These are phyloP conservation scores for Boeremia exigua DNA, from an alignment of 2,329 filamentous ascomycete genomes.

Conservation along the genomic window DNA sequence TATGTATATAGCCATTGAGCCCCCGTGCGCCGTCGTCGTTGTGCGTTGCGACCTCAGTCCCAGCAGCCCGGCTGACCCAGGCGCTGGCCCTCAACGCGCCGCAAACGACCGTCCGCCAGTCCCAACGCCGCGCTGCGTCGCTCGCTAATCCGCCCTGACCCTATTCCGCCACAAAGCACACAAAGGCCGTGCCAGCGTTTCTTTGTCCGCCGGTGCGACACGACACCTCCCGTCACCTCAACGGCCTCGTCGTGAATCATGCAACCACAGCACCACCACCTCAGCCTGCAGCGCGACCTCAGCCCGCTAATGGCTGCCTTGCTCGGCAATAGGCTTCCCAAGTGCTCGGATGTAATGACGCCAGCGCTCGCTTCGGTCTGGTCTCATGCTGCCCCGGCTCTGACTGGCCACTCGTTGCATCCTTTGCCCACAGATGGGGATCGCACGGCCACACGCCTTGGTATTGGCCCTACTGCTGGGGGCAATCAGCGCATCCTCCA, in stretches of 20 bases:
- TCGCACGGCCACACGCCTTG: constrained; percentile 36
- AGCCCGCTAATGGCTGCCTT: neutral
- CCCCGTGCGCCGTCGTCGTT: neutral
- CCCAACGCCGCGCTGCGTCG: constrained; percentile 15
- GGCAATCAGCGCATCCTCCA: constrained; percentile 28
- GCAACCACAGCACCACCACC: neutral
- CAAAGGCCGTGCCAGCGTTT: constrained; percentile 21
- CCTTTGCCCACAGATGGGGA: constrained; percentile 13
- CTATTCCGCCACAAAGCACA: constrained; percentile 16
- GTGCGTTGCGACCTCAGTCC: constrained; percentile 9
- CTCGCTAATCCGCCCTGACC: constrained; percentile 29
- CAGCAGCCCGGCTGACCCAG: constrained; percentile 9
- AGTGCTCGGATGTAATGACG: constrained; percentile 19
- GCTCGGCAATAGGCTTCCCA: constrained; percentile 8
- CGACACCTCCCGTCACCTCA: constrained; percentile 9
- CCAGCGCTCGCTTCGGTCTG: constrained; percentile 15
- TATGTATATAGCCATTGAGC: constrained; percentile 5
- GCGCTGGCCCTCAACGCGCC: constrained; percentile 13
- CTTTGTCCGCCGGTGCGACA: constrained; percentile 14
- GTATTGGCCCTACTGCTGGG: constrained; percentile 39
- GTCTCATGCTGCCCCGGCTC: constrained; percentile 4
- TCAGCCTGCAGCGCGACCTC: no score
- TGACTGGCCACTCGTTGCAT: constrained; percentile 23
- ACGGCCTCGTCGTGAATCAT: constrained; percentile 3
- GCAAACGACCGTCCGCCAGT: constrained; percentile 24